Conservation (phyloP, 495 filamentous ascomycete species). For the Annulohypoxylon moriforme region DNA sequence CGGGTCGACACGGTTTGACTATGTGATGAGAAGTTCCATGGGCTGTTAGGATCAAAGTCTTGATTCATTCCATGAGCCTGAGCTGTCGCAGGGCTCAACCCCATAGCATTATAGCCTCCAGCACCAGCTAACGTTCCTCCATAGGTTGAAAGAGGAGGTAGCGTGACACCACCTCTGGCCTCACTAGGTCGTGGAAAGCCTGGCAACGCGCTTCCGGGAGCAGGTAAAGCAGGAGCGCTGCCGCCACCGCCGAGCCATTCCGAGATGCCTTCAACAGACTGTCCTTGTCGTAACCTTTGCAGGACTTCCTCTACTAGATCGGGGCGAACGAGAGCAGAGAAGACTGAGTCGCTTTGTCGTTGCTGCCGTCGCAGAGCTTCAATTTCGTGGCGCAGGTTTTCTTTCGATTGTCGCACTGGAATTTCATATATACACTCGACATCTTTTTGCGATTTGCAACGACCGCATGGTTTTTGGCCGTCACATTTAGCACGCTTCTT, state of each 20-base stretch:
- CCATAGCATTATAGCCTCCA: constrained; percentile 36
- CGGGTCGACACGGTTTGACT: constrained; percentile 53
- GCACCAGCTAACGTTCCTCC: constrained; percentile 31
- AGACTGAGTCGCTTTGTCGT: constrained; percentile 57
- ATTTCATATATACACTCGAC: constrained; percentile 65
- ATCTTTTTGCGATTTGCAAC: constrained; percentile 61
- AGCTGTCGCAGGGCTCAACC: constrained; percentile 31
- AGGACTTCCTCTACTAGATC: constrained; percentile 62
- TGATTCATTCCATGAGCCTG: constrained; percentile 45
- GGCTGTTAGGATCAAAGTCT: constrained; percentile 53
- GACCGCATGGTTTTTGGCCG: constrained; percentile 62
- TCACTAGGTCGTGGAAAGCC: constrained; percentile 36
- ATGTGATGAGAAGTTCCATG: constrained; percentile 57
- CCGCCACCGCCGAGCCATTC: constrained; percentile 53
- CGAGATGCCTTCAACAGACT: constrained; percentile 61
- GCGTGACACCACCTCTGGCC: constrained; percentile 33
- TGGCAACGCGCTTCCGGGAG: constrained; percentile 29
- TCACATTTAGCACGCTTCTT: constrained; percentile 71
- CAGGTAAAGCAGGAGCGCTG: constrained; percentile 28
- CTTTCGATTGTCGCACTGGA: constrained; percentile 66
- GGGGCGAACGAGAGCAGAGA: constrained; percentile 57
- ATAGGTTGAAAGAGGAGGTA: constrained; percentile 43
- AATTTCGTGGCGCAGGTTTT: constrained; percentile 63
- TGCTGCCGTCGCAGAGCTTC: constrained; percentile 61
- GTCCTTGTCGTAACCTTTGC: constrained; percentile 58